Evolutionary conservation across 192 early-diverging fungal species (phyloP).

Genomic region (Lobosporangium transversale): DNA sequence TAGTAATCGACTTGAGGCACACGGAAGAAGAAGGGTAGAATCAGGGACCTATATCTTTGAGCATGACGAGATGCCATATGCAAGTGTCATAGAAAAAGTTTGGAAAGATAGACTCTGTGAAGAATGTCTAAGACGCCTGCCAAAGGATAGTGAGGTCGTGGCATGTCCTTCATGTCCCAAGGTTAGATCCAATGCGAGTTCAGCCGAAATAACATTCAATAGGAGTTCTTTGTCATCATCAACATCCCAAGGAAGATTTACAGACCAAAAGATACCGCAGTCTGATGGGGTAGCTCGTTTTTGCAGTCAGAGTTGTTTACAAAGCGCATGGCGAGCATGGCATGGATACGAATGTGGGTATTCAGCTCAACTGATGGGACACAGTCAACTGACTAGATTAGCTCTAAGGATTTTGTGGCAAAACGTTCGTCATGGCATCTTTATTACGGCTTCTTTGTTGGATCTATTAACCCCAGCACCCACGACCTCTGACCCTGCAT

Average conservation of each 20-base stretch:
- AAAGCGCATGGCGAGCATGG: conserved; percentile 32
- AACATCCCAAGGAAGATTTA: no score
- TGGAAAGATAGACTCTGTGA: conserved; percentile 41
- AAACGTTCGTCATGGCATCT: conserved; percentile 3
- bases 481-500: not conserved
- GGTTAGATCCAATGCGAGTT: not conserved
- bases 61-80: conserved; percentile 38
- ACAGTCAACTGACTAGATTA: conserved; percentile 16
- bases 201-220: no score
- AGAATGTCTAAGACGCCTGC: conserved; percentile 23
- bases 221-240: no score
- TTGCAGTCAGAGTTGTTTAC: conserved; percentile 22
- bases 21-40: conserved; percentile 6
- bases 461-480: not conserved
- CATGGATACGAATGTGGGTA: conserved; percentile 31
- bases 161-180: conserved; percentile 11
- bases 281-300: no score
- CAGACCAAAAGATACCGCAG: no score
- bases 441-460: not conserved
- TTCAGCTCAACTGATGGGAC: conserved; percentile 3
- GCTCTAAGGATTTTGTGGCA: conserved; percentile 34
- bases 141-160: not conserved
- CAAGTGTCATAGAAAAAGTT: conserved; percentile 19
- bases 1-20: not conserved
- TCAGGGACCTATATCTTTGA: conserved; percentile 32